Conservation (phyloP, 2,329 filamentous ascomycete genomes). For the Exophiala aquamarina region DNA sequence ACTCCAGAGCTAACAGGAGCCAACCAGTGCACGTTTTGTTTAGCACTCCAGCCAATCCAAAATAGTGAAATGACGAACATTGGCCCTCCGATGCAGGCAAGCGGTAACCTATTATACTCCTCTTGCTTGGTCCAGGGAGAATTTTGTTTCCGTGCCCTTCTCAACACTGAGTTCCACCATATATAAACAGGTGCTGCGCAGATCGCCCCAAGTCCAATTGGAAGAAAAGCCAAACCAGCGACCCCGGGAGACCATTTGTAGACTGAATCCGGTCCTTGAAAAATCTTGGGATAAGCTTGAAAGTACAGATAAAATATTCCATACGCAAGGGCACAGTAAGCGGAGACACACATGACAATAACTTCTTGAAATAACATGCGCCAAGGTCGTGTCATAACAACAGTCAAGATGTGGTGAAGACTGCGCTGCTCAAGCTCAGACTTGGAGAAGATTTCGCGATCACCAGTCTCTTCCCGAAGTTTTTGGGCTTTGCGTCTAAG, state of each 20-base stretch:
- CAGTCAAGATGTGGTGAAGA: conserved; percentile 46
- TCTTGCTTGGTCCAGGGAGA: conserved; percentile 57
- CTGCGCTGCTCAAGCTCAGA: conserved; percentile 61
- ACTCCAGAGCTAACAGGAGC: conserved; percentile 60
- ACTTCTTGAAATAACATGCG: conserved; percentile 72
- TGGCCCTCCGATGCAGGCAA: conserved; percentile 70
- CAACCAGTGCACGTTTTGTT: conserved; percentile 35
- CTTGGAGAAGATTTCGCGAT: conserved; percentile 54
- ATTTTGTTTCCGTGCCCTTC: conserved; percentile 49
- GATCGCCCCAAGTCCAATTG: conserved; percentile 61
- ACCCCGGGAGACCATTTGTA: conserved; percentile 39
- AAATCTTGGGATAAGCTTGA: conserved; percentile 72
- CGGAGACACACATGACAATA: conserved; percentile 68
- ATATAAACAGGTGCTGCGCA: conserved; percentile 63
- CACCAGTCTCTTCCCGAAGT: conserved; percentile 57
- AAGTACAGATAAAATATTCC: conserved; percentile 72
- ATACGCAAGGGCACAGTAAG: conserved; percentile 72
- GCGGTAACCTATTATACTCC: conserved; percentile 67
- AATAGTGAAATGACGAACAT: conserved; percentile 54
- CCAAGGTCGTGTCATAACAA: conserved; percentile 70
- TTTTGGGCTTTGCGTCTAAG: conserved; percentile 57
- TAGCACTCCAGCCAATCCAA: conserved; percentile 46
- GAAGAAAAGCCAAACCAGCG: conserved; percentile 36
- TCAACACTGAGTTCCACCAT: conserved; percentile 62
- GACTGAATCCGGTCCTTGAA: conserved; percentile 43